Conservation (phyloP, 345 rosid genomes). For the Pelargonium nanum region DNA sequence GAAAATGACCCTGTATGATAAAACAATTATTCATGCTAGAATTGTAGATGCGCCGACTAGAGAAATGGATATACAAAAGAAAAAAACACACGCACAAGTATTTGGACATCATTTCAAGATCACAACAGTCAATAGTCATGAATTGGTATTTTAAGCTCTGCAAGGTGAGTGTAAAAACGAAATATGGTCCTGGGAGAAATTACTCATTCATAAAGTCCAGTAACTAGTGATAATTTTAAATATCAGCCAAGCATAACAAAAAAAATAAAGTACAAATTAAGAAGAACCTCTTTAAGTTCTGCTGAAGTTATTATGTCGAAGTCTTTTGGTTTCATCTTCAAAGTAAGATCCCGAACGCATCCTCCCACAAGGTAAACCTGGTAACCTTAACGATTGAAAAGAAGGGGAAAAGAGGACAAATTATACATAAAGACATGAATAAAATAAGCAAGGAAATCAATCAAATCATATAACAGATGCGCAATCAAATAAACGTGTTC, state of each 20-base stretch:
- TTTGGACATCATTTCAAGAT: too few relatives aligned
- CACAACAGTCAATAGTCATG: neutral
- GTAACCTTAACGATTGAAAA: conserved; percentile 34
- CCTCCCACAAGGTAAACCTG: conserved; percentile 96
- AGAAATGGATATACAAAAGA: too few relatives aligned
- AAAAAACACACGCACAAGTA: too few relatives aligned
- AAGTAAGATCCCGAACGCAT: conserved; percentile 84
- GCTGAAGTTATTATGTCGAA: conserved; percentile 87
- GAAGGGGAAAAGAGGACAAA: neutral
- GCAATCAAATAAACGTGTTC: neutral
- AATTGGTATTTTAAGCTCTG: neutral
- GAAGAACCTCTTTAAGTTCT: conserved; percentile 69
- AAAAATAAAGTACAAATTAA: neutral
- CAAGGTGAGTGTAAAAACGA: neutral
- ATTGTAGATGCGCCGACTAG: too few relatives aligned
- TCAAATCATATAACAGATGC: neutral
- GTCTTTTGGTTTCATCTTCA: conserved; percentile 76
- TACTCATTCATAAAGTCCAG: neutral
- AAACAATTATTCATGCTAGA: too few relatives aligned
- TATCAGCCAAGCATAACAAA: neutral
- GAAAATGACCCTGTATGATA: neutral
- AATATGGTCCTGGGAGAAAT: neutral
- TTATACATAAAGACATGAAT: neutral
- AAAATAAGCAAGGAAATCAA: neutral
- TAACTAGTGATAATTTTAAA: neutral